phyloP scores from a whole-genome alignment of 2,329 filamentous ascomycete genomes.

The Bipolaris gigantea region DNA sequence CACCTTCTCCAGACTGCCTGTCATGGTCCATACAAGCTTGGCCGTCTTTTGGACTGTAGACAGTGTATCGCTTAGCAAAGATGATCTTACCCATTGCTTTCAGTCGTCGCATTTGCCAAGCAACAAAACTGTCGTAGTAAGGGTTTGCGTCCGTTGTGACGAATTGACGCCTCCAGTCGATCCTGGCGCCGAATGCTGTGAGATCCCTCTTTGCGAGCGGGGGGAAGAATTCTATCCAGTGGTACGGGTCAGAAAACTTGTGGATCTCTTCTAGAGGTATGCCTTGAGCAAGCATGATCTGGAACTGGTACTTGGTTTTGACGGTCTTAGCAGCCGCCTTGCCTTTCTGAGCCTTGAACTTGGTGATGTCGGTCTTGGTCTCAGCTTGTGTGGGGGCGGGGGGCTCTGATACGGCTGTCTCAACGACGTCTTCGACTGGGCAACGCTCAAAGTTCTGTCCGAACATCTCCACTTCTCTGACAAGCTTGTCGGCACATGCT shows the following conservation, averaged over 20 bases:
- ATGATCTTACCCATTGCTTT: conserved; percentile 90
- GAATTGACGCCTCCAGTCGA: conserved; percentile 92
- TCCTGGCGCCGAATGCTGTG: conserved; percentile 78
- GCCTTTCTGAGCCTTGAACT: conserved; percentile 76
- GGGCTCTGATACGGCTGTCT: conserved; percentile 53
- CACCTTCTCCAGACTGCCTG: conserved; percentile 75
- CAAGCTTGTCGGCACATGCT: conserved; percentile 92
- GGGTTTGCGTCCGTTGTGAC: conserved; percentile 96
- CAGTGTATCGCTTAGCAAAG: conserved; percentile 89
- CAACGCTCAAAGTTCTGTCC: conserved; percentile 83
- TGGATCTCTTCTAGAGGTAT: conserved; percentile 88
- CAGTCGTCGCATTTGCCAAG: conserved; percentile 96
- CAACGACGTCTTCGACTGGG: conserved; percentile 42
- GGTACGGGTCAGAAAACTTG: conserved; percentile 83
- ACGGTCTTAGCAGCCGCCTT: conserved; percentile 88
- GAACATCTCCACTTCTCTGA: conserved; percentile 85
- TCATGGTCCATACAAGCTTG: conserved; percentile 90
- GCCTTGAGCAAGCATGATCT: conserved; percentile 90
- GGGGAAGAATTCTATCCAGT: conserved; percentile 93
- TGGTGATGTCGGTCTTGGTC: conserved; percentile 79
- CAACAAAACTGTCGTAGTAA: conserved; percentile 92
- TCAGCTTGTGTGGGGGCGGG: conserved; percentile 65
- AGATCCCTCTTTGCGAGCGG: conserved; percentile 78
- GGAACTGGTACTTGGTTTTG: conserved; percentile 94
- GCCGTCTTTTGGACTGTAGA: conserved; percentile 84